These are phyloP conservation scores for Prunus salicina DNA, from an alignment of 306 rosid species.

Conservation along the genomic window DNA sequence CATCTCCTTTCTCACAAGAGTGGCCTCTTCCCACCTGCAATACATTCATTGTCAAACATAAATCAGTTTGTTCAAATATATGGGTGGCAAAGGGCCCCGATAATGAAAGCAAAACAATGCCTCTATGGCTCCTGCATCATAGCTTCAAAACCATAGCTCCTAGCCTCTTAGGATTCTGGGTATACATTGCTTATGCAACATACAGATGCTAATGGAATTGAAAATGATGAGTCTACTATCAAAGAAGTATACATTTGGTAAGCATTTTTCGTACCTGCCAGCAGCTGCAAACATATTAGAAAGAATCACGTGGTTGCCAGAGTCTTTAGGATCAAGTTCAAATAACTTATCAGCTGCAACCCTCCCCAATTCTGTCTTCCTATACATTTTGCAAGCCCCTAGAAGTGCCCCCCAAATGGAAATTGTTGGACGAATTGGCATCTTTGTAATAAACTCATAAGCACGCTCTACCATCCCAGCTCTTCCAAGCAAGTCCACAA, in stretches of 20 bases:
- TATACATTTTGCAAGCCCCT: slow-evolving; percentile 75
- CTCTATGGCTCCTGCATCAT: no score
- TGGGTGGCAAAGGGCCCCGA: background rate
- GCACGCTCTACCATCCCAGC: slow-evolving; percentile 87
- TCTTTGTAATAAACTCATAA: slow-evolving; percentile 55
- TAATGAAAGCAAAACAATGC: slow-evolving; percentile 4
- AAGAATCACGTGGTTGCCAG: slow-evolving; percentile 85
- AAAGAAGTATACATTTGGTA: background rate
- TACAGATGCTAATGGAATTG: background rate
- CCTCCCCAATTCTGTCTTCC: slow-evolving; percentile 67
- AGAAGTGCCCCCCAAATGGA: slow-evolving; percentile 91
- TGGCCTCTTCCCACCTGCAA: slow-evolving; percentile 94
- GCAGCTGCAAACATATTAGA: slow-evolving; percentile 80
- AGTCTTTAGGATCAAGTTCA: slow-evolving; percentile 79
- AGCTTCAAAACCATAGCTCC: no score
- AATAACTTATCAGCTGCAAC: slow-evolving; percentile 76
- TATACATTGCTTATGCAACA: background rate
- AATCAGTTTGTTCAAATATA: background rate
- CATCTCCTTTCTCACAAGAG: slow-evolving; percentile 70
- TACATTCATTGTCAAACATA: slow-evolving; percentile 1
- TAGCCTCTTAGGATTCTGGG: background rate
- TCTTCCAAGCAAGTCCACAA: slow-evolving; percentile 75
- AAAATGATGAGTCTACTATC: background rate
- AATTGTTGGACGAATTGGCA: slow-evolving; percentile 68
- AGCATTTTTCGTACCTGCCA: slow-evolving; percentile 48